Evolutionary conservation across 1,284 basidiomycete genomes (phyloP).

Genomic region (Blastosporella zonata): DNA sequence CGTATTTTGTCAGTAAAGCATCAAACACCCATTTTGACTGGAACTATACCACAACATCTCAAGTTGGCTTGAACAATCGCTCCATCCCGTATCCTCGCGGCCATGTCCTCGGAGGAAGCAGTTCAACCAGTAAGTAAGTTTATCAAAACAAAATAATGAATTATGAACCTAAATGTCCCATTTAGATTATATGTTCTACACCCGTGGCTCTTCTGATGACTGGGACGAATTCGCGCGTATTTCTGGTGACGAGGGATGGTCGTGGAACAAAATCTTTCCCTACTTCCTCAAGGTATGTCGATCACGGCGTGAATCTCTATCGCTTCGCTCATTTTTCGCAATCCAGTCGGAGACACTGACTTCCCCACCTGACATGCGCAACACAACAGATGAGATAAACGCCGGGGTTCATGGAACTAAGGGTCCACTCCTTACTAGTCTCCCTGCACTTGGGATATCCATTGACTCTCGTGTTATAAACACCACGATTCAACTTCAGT

Average conservation of each 20-base stretch:
- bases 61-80: slow-evolving; percentile 29
- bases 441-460: slow-evolving; percentile 25
- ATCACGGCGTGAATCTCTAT: not conserved
- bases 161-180: no score
- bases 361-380: slow-evolving; percentile 24
- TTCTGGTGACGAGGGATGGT: slow-evolving; percentile 24
- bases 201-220: slow-evolving; percentile 29
- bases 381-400: slow-evolving; percentile 24
- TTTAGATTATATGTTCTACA: slow-evolving; percentile 26
- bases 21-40: slow-evolving; percentile 7
- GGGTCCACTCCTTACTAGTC: slow-evolving; percentile 27
- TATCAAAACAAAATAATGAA: not conserved
- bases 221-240: slow-evolving; percentile 25
- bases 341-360: slow-evolving; percentile 14
- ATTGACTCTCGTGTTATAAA: slow-evolving; percentile 28
- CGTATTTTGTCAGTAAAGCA: slow-evolving; percentile 1
- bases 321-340: not conserved
- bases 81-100: slow-evolving; percentile 31
- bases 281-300: slow-evolving; percentile 20
- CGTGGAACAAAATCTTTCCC: slow-evolving; percentile 21
- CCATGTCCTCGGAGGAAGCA: slow-evolving; percentile 34
- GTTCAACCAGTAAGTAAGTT: slow-evolving; percentile 37
- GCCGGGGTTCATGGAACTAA: slow-evolving; percentile 24
- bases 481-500: slow-evolving; percentile 22
- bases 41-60: slow-evolving; percentile 30